These are phyloP conservation scores for Calonectria naviculata DNA, from an alignment of 2,329 filamentous ascomycete species.

Conservation along the genomic window DNA sequence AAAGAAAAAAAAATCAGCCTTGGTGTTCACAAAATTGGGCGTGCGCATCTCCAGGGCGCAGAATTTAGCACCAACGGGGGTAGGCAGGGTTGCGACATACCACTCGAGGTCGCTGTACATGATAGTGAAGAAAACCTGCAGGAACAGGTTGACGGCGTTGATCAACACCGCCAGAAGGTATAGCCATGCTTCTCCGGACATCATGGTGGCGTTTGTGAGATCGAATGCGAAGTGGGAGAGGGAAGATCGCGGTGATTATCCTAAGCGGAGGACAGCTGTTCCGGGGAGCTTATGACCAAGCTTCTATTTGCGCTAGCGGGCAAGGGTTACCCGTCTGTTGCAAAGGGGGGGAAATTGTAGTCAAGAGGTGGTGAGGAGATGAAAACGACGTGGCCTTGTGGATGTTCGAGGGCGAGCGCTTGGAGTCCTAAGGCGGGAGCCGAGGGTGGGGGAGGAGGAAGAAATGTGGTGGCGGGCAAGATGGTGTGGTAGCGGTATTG, in stretches of 20 bases:
- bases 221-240: neutral
- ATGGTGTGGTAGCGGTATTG: conserved; percentile 37
- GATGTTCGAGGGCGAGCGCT: conserved; percentile 12
- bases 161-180: conserved; percentile 98
- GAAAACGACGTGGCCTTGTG: conserved; percentile 28
- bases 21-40: conserved; percentile 9
- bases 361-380: conserved; percentile 2
- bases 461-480: conserved; percentile 36
- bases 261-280: conserved; percentile 33
- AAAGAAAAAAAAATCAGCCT: conserved; percentile 28
- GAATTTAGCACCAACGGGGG: conserved; percentile 22
- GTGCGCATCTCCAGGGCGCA: conserved; percentile 28
- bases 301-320: conserved; percentile 29
- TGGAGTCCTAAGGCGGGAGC: conserved; percentile 25
- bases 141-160: conserved; percentile 99
- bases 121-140: conserved; percentile 99
- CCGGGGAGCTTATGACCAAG: conserved; percentile 42
- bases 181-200: conserved; percentile 99
- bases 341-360: conserved; percentile 21
- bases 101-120: conserved; percentile 99
- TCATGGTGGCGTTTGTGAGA: conserved; percentile 53
- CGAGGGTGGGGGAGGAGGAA: conserved; percentile 28
- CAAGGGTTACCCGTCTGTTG: conserved; percentile 26
- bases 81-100: conserved; percentile 64
- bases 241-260: conserved; percentile 13